These are phyloP conservation scores for Rosa hybrid DNA, from an alignment of 331 rosid species.

Conservation along the genomic window DNA sequence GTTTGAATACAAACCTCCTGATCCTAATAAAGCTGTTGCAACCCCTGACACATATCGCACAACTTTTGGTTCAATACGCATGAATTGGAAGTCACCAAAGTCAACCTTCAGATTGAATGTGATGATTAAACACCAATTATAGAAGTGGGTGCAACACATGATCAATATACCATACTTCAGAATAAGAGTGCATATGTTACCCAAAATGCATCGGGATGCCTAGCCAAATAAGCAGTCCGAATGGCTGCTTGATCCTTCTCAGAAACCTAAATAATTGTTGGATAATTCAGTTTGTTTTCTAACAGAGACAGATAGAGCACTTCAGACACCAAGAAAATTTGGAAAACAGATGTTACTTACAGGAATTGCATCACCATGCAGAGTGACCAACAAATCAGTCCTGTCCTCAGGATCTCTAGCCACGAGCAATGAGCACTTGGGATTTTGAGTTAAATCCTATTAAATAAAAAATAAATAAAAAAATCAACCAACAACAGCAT, in stretches of 20 bases:
- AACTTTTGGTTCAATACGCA: conserved; percentile 79
- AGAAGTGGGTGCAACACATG: not conserved
- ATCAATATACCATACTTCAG: not conserved
- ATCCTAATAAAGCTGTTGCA: conserved; percentile 88
- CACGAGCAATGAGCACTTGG: conserved; percentile 86
- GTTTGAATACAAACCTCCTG: conserved; percentile 79
- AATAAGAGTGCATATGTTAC: conserved; percentile 47
- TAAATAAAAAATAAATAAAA: conserved; percentile 10
- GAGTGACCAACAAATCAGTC: conserved; percentile 79
- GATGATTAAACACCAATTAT: conserved; percentile 8
- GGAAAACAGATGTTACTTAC: conserved; percentile 52
- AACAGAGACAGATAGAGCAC: conserved; percentile 2
- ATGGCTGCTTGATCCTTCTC: conserved; percentile 61
- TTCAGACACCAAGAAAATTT: not conserved
- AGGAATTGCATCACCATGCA: conserved; percentile 81
- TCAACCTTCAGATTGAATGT: conserved; percentile 71
- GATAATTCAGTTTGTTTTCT: conserved; percentile 4
- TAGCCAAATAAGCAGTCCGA: conserved; percentile 81
- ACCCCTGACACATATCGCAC: conserved; percentile 84
- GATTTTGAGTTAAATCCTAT: conserved; percentile 72
- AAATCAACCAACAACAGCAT: not conserved
- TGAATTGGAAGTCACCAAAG: conserved; percentile 90
- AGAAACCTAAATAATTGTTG: conserved; percentile 52
- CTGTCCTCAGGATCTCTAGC: conserved; percentile 91
- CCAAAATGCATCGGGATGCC: conserved; percentile 92